Percentiles rank a stretch among this genome's conserved stretches.
These are phyloP conservation scores for Pterulicium gracile DNA, from an alignment of 1,284 basidiomycete species.

Conservation along the genomic window DNA sequence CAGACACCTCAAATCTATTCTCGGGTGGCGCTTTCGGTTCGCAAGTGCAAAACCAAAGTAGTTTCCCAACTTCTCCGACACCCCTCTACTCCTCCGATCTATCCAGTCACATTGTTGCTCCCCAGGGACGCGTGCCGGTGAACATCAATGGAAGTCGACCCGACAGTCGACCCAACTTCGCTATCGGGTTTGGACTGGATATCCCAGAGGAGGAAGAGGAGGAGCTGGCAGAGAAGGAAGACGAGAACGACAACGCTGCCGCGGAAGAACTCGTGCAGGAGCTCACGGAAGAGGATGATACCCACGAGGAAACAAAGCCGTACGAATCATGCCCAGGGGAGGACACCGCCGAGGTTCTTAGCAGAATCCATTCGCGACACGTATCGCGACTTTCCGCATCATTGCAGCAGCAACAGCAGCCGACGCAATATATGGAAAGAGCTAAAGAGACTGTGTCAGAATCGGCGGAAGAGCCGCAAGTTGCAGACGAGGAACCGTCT, in stretches of 20 bases:
- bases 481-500: background rate
- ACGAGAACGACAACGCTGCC: slow-evolving; percentile 5
- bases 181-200: slow-evolving; percentile 67
- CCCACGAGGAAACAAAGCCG: slow-evolving; percentile 24
- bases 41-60: slow-evolving; percentile 14
- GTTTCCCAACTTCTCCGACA: slow-evolving; percentile 15
- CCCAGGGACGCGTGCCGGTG: slow-evolving; percentile 49
- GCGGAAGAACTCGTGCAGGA: slow-evolving; percentile 6
- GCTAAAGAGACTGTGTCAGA: too few species aligned
- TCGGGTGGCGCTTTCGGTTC: slow-evolving; percentile 16
- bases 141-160: slow-evolving; percentile 30
- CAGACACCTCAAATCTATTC: slow-evolving; percentile 44
- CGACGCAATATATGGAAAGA: background rate
- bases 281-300: slow-evolving; percentile 12
- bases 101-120: slow-evolving; percentile 31
- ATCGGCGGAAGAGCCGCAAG: background rate
- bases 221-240: slow-evolving; percentile 19
- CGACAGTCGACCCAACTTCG: slow-evolving; percentile 58
- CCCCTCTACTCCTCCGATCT: slow-evolving; percentile 7
- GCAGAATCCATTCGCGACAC: background rate
- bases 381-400: background rate
- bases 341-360: slow-evolving; percentile 12
- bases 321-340: too few species aligned
- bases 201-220: slow-evolving; percentile 59
- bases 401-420: background rate